These are phyloP conservation scores for Scheffersomyces quercinus DNA, from an alignment of 1,139 yeast species.

Conservation along the genomic window DNA sequence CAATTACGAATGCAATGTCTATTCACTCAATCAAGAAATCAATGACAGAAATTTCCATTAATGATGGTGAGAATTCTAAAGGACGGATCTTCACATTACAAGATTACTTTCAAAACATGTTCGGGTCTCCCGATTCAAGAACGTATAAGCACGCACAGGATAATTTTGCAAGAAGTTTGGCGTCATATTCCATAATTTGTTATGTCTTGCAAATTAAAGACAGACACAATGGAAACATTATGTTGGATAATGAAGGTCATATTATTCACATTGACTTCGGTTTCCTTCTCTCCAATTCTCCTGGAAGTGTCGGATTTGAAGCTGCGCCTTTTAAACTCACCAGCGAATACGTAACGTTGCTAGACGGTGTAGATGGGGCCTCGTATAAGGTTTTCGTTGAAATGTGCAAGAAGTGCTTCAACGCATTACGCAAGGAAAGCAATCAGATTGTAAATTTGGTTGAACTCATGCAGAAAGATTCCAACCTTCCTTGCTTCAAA, in stretches of 20 bases:
- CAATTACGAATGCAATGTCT: constrained; percentile 90
- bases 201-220: constrained; percentile 90
- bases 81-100: constrained; percentile 69
- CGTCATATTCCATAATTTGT: constrained; percentile 86
- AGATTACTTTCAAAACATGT: constrained; percentile 76
- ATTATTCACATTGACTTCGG: constrained; percentile 96
- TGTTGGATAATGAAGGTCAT: constrained; percentile 93
- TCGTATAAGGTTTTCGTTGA: constrained; percentile 58
- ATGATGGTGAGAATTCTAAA: constrained; percentile 62
- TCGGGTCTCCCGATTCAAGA: constrained; percentile 58
- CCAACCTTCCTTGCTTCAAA: constrained; percentile 85
- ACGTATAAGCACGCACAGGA: constrained; percentile 73
- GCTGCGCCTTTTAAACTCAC: constrained; percentile 96
- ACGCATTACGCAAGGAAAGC: constrained; percentile 65
- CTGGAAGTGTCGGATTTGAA: constrained; percentile 95
- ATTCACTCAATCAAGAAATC: constrained; percentile 94
- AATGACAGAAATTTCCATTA: constrained; percentile 70
- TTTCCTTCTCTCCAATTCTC: constrained; percentile 85
- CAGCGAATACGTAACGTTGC: constrained; percentile 77
- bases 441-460: constrained; percentile 79
- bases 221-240: constrained; percentile 93
- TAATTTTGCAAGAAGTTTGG: constrained; percentile 80
- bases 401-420: constrained; percentile 71
- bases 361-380: constrained; percentile 74
- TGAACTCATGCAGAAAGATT: constrained; percentile 90